Percentiles rank a stretch among this genome's conserved stretches.
phyloP scores from a whole-genome alignment of 2,329 filamentous ascomycete species.

The Emericellopsis cladophorae region DNA sequence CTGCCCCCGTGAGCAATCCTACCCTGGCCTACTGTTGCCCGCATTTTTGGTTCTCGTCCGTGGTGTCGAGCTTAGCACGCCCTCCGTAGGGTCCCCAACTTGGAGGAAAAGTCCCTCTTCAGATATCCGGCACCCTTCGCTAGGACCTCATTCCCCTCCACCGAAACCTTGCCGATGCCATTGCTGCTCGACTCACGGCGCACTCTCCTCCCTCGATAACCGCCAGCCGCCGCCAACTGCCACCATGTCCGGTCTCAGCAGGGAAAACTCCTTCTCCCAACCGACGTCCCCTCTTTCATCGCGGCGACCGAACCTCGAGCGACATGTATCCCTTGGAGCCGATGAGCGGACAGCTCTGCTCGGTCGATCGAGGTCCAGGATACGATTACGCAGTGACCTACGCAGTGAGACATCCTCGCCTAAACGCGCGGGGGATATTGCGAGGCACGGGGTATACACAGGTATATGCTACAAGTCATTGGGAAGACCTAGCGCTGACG shows the following conservation, averaged over 20 bases:
- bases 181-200: too few relatives aligned
- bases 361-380: conserved; percentile 23
- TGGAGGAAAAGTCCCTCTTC: neutral
- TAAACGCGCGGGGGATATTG: conserved; percentile 11
- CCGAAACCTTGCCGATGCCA: neutral
- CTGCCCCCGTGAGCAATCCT: too few relatives aligned
- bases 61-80: too few relatives aligned
- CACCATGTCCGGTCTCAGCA: conserved; percentile 17
- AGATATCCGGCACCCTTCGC: neutral
- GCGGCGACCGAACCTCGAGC: conserved; percentile 12
- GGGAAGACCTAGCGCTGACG: neutral
- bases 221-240: too few relatives aligned
- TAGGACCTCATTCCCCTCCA: neutral
- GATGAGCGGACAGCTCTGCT: conserved; percentile 28
- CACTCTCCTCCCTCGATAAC: too few relatives aligned
- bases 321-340: conserved; percentile 12
- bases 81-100: too few relatives aligned
- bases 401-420: conserved; percentile 17
- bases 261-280: conserved; percentile 13
- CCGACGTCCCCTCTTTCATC: conserved; percentile 20
- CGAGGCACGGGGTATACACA: conserved; percentile 29
- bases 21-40: too few relatives aligned
- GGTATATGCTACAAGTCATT: conserved; percentile 14
- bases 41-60: too few relatives aligned
- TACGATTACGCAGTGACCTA: conserved; percentile 26